These are phyloP conservation scores for Smithsoniella earleae DNA, from an alignment of 163 green algal genomes.

Conservation along the genomic window DNA sequence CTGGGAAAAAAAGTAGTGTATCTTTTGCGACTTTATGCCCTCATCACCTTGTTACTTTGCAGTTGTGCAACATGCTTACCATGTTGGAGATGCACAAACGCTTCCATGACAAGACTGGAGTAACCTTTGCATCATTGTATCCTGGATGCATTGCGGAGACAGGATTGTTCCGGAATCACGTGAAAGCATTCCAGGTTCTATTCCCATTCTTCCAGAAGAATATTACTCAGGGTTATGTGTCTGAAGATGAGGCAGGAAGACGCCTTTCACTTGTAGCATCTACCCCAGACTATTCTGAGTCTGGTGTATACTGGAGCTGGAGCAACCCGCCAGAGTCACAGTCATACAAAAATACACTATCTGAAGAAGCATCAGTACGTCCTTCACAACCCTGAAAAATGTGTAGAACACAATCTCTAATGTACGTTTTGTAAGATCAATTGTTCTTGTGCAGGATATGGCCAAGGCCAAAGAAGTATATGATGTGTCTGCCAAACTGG, in stretches of 20 bases:
- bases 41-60: too few relatives aligned
- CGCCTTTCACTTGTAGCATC: constrained; percentile 61
- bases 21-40: too few relatives aligned
- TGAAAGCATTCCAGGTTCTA: constrained; percentile 44
- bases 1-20: too few relatives aligned
- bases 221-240: constrained; percentile 85
- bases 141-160: constrained; percentile 93
- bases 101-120: constrained; percentile 64
- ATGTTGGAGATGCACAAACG: constrained; percentile 75
- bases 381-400: not conserved
- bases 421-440: not conserved
- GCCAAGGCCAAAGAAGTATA: constrained; percentile 70
- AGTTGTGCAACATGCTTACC: constrained; percentile 95
- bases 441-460: constrained; percentile 41
- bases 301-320: constrained; percentile 85
- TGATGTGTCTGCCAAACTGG: constrained; percentile 68
- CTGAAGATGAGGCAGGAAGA: constrained; percentile 73
- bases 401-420: not conserved
- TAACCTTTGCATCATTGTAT: constrained; percentile 87
- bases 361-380: constrained; percentile 49
- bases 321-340: constrained; percentile 48
- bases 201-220: constrained; percentile 94
- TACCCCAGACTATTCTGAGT: constrained; percentile 44
- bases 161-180: constrained; percentile 83
- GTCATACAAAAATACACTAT: constrained; percentile 67